Evolutionary conservation across 306 rosid species (phyloP).

Genomic region (Fragaria iinumae): DNA sequence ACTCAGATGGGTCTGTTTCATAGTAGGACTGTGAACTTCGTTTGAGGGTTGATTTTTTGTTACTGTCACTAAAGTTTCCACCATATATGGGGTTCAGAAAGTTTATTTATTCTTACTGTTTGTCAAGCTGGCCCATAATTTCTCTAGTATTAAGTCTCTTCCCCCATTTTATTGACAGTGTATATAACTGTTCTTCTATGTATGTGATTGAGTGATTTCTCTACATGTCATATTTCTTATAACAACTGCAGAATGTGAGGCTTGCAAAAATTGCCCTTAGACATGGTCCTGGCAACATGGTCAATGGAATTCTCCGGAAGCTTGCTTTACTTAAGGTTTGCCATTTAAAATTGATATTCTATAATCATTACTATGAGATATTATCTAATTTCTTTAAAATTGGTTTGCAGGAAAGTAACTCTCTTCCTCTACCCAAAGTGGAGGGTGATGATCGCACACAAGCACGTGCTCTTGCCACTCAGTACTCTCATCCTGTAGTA

Average conservation of each 20-base stretch:
- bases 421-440: no score
- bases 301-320: conserved; percentile 80
- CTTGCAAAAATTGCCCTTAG: no score
- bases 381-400: no score
- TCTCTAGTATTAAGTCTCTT: background rate
- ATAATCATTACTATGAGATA: conserved; percentile 1
- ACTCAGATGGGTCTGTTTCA: no score
- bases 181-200: background rate
- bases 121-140: no score
- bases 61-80: background rate
- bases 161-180: background rate
- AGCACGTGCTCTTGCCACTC: no score
- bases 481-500: no score
- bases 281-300: no score
- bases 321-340: conserved; percentile 67
- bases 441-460: no score
- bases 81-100: background rate
- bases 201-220: background rate
- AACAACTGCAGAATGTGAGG: conserved; percentile 62
- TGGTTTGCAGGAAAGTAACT: no score
- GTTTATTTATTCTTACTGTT: background rate
- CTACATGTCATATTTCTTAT: background rate
- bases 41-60: no score
- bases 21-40: no score
- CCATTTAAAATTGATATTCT: conserved; percentile 11